phyloP scores from a whole-genome alignment of 1,284 basidiomycete species.

The Athelia psychrophila region DNA sequence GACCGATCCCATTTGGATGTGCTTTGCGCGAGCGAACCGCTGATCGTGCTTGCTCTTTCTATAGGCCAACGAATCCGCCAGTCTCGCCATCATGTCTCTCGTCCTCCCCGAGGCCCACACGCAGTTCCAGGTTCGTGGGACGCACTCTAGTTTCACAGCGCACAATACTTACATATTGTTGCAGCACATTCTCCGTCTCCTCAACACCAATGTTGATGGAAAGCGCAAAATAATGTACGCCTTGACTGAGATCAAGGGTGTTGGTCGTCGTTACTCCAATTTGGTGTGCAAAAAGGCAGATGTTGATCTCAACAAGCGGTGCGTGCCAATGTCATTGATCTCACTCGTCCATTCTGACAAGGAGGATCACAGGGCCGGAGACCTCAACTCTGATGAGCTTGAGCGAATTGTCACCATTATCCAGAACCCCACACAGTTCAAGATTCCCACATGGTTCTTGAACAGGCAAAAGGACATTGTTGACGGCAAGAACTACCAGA shows the following conservation, averaged over 20 bases:
- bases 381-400: constrained; percentile 95
- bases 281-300: constrained; percentile 99
- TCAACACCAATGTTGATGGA: constrained; percentile 99
- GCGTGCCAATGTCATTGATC: constrained; percentile 27
- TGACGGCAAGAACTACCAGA: constrained; percentile 96
- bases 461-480: constrained; percentile 99
- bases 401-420: constrained; percentile 99
- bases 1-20: neutral
- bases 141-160: neutral
- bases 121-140: constrained; percentile 81
- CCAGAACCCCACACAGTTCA: constrained; percentile 99
- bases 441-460: constrained; percentile 99
- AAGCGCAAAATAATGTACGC: constrained; percentile 99
- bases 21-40: neutral
- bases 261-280: constrained; percentile 98
- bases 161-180: neutral
- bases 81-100: constrained; percentile 76
- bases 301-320: constrained; percentile 99
- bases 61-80: neutral
- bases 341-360: constrained; percentile 6
- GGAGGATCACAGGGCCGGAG: constrained; percentile 70
- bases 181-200: constrained; percentile 95
- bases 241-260: constrained; percentile 99
- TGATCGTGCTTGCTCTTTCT: neutral
- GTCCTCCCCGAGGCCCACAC: constrained; percentile 90